Evolutionary conservation across 2,329 filamentous ascomycete genomes (phyloP).

Genomic region (Escovopsis sp.): DNA sequence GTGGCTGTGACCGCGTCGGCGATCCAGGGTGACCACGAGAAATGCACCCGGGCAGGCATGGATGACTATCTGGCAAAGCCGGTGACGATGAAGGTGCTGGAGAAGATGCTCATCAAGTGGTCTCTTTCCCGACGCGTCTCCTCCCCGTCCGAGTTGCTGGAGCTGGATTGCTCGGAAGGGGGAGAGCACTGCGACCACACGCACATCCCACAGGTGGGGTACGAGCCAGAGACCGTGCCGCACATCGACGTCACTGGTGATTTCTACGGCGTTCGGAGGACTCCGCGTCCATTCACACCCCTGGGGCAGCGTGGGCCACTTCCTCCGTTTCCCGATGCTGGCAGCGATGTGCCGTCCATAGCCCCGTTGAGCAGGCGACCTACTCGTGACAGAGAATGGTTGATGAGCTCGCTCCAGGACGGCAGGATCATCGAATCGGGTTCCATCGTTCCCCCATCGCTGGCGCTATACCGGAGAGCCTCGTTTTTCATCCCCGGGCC

Average conservation of each 20-base stretch:
- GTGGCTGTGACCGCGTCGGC: slow-evolving; percentile 73
- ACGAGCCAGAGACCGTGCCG: slow-evolving; percentile 13
- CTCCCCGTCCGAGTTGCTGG: slow-evolving; percentile 13
- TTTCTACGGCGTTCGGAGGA: slow-evolving; percentile 19
- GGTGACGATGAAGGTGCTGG: slow-evolving; percentile 51
- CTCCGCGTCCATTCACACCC: slow-evolving; percentile 25
- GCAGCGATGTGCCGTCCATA: slow-evolving; percentile 14
- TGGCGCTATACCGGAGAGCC: slow-evolving; percentile 10
- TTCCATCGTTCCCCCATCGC: too few relatives aligned
- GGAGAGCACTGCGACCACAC: slow-evolving; percentile 28
- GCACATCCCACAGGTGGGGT: slow-evolving; percentile 24
- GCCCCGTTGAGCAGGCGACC: slow-evolving; percentile 19
- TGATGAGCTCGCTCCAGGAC: slow-evolving; percentile 28
- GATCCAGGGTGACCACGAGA: slow-evolving; percentile 62
- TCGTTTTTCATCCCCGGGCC: slow-evolving; percentile 20
- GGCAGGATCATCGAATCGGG: slow-evolving; percentile 32
- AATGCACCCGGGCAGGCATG: slow-evolving; percentile 61
- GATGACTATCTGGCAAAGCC: slow-evolving; percentile 64
- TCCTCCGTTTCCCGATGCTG: slow-evolving; percentile 24
- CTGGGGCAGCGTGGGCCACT: slow-evolving; percentile 22
- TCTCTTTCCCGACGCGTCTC: slow-evolving; percentile 22
- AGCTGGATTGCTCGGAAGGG: slow-evolving; percentile 32
- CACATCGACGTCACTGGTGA: slow-evolving; percentile 13
- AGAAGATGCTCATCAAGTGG: slow-evolving; percentile 61
- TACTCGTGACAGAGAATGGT: slow-evolving; percentile 26